Evolutionary conservation across 345 rosid genomes (phyloP), one percentile per base, ranked within the genome.

Genomic region (Angophora floribunda): DNA sequence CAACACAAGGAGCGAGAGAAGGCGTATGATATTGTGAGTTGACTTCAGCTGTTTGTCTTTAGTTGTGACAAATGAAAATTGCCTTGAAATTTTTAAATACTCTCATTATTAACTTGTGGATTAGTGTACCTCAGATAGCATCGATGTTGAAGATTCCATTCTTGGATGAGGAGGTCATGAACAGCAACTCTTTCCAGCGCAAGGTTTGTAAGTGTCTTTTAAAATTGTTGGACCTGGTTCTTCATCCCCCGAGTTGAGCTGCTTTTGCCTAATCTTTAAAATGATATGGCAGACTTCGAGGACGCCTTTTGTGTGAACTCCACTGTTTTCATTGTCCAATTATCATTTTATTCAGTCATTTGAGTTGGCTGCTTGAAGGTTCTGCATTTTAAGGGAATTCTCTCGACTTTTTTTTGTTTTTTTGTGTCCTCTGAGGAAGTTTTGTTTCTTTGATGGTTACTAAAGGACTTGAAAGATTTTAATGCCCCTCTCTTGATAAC

Each of bases 91-190:
- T 51, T 24, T 91, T 59, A 19, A 61, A 26, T 45, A 88, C 84
- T 78, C 61, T 44, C 45, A 57, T 26, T 52, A 12, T 86, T n/a
- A 28, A 65, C 59, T 51, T 51, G 87, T 85, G 10, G 70, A 50
- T 70, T 13, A 84, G 51, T 53, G 5, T 80, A 9, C 52, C 24
- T 86, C 65, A 97, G 98, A 90, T 92, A 78, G 99, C 98, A 4
- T 95, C 95, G 1, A 89, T 94, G 90, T 88, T 96, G 95, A 96
- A 96, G 94, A 97, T 96, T 82, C 99, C 98, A 1, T 95, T 92
- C 87, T 92, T 96, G 7, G 98, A 96, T 86, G 98, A 96, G 86
- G 95, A 94, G 91, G 93, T 94, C 89, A 91, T 96, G 36, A 96
- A 90, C 90, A 95, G 89, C 87, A 95, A 89, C 89, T 92, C 97